phyloP scores from a whole-genome alignment of 441 rosid genomes.

The Adansonia gregorii region DNA sequence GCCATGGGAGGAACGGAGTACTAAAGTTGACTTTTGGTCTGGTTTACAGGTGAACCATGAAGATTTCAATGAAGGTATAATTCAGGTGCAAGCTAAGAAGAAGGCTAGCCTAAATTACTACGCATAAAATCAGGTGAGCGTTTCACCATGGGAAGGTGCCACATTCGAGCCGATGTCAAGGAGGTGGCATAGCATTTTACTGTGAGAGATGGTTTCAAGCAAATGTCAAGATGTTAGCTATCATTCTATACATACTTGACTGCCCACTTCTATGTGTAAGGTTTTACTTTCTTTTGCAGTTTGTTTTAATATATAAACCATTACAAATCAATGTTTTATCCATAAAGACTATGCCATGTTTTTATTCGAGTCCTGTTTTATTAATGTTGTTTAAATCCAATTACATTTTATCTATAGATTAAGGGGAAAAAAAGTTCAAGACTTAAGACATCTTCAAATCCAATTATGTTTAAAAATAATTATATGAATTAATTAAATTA shows the following conservation, averaged over 20 bases:
- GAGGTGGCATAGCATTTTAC: background rate
- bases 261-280: background rate
- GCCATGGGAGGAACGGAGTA: too few species aligned
- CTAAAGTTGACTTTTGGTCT: slow-evolving; percentile 4
- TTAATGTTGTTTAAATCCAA: background rate
- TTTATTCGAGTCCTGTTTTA: background rate
- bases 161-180: background rate
- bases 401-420: background rate
- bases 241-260: background rate
- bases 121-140: slow-evolving; percentile 43
- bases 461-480: too few species aligned
- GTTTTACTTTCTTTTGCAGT: background rate
- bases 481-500: too few species aligned
- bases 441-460: background rate
- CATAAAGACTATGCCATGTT: background rate
- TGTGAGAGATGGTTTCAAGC: background rate
- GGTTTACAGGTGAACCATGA: slow-evolving; percentile 79
- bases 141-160: background rate
- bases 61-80: slow-evolving; percentile 96
- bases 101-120: slow-evolving; percentile 94
- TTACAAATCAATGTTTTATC: background rate
- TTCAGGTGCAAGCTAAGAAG: slow-evolving; percentile 99
- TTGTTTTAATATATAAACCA: background rate
- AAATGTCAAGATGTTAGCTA: too few species aligned
- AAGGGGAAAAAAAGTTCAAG: background rate